These are phyloP conservation scores for Sporothrix brasiliensis DNA, from an alignment of 2,329 filamentous ascomycete species.

Conservation along the genomic window DNA sequence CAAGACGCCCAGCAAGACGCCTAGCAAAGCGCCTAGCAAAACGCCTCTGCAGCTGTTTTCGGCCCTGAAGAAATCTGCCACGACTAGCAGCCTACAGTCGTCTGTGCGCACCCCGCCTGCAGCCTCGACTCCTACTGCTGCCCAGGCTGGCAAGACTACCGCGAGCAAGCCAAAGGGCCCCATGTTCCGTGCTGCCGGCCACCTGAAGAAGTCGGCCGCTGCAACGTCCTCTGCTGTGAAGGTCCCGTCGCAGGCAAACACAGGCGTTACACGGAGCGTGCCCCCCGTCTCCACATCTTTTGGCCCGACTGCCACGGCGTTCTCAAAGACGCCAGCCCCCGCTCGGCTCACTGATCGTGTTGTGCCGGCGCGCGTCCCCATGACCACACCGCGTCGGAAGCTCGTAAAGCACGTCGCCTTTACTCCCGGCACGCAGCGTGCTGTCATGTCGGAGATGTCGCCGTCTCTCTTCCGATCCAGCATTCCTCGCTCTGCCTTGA, in stretches of 20 bases:
- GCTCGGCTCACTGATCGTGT: conserved; percentile 54
- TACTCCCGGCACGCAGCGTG: conserved; percentile 67
- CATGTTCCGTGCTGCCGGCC: background rate
- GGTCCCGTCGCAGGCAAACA: conserved; percentile 5
- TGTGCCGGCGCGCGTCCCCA: conserved; percentile 54
- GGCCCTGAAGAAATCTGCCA: conserved; percentile 56
- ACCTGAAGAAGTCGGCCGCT: conserved; percentile 43
- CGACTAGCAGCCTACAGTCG: conserved; percentile 49
- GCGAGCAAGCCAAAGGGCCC: background rate
- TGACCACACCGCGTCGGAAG: conserved; percentile 70
- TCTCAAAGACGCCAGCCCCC: conserved; percentile 54
- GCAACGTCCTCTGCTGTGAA: conserved; percentile 27
- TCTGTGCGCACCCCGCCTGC: background rate
- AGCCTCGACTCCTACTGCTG: background rate
- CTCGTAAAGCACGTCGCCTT: conserved; percentile 76
- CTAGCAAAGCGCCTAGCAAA: conserved; percentile 59
- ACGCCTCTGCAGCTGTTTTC: conserved; percentile 43
- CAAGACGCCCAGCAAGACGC: conserved; percentile 20
- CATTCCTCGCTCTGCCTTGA: conserved; percentile 49
- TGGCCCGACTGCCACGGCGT: conserved; percentile 33
- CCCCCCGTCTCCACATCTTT: conserved; percentile 50
- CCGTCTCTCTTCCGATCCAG: conserved; percentile 60
- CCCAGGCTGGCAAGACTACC: conserved; percentile 22
- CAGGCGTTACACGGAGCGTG: conserved; percentile 48
- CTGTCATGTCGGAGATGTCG: conserved; percentile 51